Conservation (phyloP, 208 protist species). For the Trypanosoma melophagium region DNA sequence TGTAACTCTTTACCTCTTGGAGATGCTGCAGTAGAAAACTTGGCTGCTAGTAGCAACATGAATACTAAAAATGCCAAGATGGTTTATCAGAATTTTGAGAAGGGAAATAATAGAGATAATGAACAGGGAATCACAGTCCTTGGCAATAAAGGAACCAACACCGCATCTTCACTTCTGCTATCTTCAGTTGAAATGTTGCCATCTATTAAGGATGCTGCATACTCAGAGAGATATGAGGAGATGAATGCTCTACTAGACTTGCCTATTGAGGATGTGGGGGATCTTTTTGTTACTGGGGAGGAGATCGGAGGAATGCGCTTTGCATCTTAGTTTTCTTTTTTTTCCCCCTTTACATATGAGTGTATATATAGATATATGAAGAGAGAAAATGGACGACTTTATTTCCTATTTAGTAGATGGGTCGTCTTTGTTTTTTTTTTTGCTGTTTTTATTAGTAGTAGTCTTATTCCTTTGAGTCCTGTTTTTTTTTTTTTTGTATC, state of each 20-base stretch:
- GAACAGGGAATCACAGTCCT: slow-evolving; percentile 9
- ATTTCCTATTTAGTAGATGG: background rate
- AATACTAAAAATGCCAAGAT: background rate
- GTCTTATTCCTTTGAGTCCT: background rate
- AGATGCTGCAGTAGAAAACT: background rate
- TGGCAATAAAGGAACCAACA: background rate
- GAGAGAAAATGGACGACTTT: no score
- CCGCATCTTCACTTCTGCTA: background rate
- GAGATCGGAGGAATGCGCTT: slow-evolving; percentile 64
- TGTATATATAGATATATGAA: background rate
- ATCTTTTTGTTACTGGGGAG: slow-evolving; percentile 58
- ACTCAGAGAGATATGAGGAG: slow-evolving; percentile 35
- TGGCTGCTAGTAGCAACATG: background rate
- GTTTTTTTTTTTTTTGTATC: background rate
- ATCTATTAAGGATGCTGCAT: background rate
- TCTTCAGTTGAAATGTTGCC: background rate
- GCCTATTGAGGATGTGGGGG: slow-evolving; percentile 29
- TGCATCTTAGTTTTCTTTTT: slow-evolving; percentile 8
- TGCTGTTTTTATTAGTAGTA: no score
- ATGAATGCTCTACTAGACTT: slow-evolving; percentile 39
- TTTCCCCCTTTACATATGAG: background rate
- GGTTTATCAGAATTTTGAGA: background rate
- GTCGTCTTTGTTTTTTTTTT: background rate
- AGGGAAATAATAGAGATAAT: background rate
- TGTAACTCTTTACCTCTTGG: background rate